Conservation (phyloP, 768 basidiomycete species). For the Pulveroboletus sp. region DNA sequence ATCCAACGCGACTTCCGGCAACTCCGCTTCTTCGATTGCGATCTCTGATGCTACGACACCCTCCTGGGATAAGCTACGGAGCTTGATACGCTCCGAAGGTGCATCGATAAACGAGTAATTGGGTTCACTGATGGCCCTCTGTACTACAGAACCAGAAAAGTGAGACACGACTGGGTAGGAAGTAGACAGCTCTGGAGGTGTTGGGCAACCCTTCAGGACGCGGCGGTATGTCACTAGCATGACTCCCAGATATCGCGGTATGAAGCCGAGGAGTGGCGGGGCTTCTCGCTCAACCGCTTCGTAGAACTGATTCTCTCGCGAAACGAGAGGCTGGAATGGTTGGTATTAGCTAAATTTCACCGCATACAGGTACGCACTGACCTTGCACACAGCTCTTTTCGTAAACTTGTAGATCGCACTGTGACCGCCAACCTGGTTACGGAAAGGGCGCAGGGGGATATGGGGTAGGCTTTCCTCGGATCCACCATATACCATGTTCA, state of each 20-base stretch:
- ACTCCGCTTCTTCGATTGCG: conserved; percentile 63
- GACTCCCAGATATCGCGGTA: conserved; percentile 97
- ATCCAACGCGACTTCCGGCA: conserved; percentile 92
- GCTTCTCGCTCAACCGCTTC: conserved; percentile 94
- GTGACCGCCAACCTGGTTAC: conserved; percentile 97
- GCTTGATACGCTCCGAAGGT: background rate
- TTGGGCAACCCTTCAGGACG: conserved; percentile 45
- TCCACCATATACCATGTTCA: conserved; percentile 41
- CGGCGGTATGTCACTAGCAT: conserved; percentile 97
- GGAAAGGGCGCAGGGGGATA: conserved; percentile 91
- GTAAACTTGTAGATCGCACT: conserved; percentile 98
- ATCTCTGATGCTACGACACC: conserved; percentile 43
- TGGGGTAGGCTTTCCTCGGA: conserved; percentile 69
- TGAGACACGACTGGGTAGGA: conserved; percentile 17
- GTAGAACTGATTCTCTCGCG: conserved; percentile 96
- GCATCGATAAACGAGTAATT: conserved; percentile 2
- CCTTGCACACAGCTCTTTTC: conserved; percentile 97
- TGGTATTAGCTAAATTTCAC: conserved; percentile 11
- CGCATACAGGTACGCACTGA: conserved; percentile 35
- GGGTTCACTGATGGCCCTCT: conserved; percentile 27
- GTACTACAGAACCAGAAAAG: conserved; percentile 27
- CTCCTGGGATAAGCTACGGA: conserved; percentile 21
- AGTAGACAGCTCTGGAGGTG: conserved; percentile 17
- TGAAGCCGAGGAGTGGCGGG: conserved; percentile 87
- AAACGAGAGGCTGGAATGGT: conserved; percentile 77